phyloP scores from a whole-genome alignment of 2,329 filamentous ascomycete genomes.

The Drechmeria coniospora region DNA sequence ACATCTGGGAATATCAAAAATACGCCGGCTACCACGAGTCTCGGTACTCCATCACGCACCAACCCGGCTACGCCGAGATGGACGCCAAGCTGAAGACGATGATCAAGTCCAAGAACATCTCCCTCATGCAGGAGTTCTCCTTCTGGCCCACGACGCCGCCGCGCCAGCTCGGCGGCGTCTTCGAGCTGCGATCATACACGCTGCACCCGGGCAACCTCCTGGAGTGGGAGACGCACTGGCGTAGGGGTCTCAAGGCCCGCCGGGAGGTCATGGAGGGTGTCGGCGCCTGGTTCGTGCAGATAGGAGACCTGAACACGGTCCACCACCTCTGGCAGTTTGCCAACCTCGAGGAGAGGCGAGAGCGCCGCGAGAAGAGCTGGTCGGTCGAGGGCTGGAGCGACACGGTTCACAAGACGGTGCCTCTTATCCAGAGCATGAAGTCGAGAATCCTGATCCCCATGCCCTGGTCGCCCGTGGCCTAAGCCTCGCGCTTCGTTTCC shows the following conservation, averaged over 20 bases:
- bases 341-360: slow-evolving; percentile 83
- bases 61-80: slow-evolving; percentile 73
- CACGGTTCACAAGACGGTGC: slow-evolving; percentile 96
- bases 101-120: slow-evolving; percentile 71
- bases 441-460: slow-evolving; percentile 84
- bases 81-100: slow-evolving; percentile 73
- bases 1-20: slow-evolving; percentile 98
- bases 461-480: slow-evolving; percentile 90
- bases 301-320: slow-evolving; percentile 92
- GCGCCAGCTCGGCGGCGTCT: slow-evolving; percentile 77
- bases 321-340: slow-evolving; percentile 99
- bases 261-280: slow-evolving; percentile 98
- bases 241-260: slow-evolving; percentile 75
- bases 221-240: slow-evolving; percentile 98
- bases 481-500: slow-evolving; percentile 9
- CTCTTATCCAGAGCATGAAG: slow-evolving; percentile 92
- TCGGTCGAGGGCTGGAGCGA: slow-evolving; percentile 88
- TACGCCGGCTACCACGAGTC: slow-evolving; percentile 94
- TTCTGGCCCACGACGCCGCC: slow-evolving; percentile 97
- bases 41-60: slow-evolving; percentile 65
- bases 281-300: slow-evolving; percentile 96
- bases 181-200: slow-evolving; percentile 93
- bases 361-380: slow-evolving; percentile 89
- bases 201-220: slow-evolving; percentile 89
- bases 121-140: slow-evolving; percentile 97